Evolutionary conservation across 2,329 filamentous ascomycete species (phyloP).

Genomic region (Bisporella sp.): DNA sequence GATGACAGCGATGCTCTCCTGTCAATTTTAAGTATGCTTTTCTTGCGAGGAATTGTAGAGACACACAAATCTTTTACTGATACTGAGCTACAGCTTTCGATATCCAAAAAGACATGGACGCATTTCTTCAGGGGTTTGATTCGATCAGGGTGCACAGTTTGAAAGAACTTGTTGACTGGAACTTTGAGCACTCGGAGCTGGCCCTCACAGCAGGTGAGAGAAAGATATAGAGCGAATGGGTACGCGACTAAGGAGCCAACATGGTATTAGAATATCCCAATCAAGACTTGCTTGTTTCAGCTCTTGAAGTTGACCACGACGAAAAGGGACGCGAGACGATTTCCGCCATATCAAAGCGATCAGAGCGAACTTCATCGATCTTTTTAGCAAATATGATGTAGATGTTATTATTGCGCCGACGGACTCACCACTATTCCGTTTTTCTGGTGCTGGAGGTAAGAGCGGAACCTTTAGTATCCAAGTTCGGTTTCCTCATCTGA

Average conservation of each 20-base stretch:
- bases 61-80: too few relatives aligned
- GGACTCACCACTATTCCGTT: background rate
- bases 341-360: background rate
- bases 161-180: background rate
- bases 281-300: background rate
- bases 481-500: background rate
- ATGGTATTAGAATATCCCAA: background rate
- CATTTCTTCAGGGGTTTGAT: background rate
- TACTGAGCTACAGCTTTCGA: background rate
- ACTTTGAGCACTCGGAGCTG: background rate
- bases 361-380: background rate
- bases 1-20: background rate
- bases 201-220: background rate
- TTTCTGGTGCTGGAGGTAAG: background rate
- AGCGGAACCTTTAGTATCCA: background rate
- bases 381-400: background rate
- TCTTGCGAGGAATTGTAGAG: background rate
- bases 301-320: background rate
- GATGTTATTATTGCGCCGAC: background rate
- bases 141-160: background rate
- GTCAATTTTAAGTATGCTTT: background rate
- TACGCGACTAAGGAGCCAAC: background rate
- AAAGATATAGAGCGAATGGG: background rate
- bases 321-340: background rate
- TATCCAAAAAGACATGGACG: background rate